Evolutionary conservation across 2,329 filamentous ascomycete species (phyloP).

Genomic region (Sporothrix phasma): DNA sequence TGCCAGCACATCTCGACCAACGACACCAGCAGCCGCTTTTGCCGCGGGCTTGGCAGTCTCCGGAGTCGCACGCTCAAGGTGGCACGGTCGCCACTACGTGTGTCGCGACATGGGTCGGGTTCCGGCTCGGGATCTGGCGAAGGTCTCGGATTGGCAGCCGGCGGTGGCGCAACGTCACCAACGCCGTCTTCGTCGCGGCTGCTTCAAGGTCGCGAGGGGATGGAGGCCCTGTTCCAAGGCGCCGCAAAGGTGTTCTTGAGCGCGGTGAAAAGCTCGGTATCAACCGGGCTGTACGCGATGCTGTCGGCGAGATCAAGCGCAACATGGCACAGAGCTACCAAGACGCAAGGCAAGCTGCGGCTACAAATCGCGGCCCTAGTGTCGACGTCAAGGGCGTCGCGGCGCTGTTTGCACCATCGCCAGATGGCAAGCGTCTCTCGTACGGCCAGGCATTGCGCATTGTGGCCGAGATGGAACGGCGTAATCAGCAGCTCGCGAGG

Average conservation of each 20-base stretch:
- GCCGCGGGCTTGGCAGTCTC: slow-evolving; percentile 26
- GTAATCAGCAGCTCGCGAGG: slow-evolving; percentile 56
- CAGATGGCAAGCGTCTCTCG: background rate
- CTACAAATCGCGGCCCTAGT: background rate
- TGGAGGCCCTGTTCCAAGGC: slow-evolving; percentile 65
- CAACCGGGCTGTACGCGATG: slow-evolving; percentile 71
- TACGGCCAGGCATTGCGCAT: slow-evolving; percentile 1
- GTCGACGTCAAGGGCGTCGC: background rate
- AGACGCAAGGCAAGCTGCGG: slow-evolving; percentile 38
- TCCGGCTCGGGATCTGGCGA: background rate
- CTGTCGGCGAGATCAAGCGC: slow-evolving; percentile 67
- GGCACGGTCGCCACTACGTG: slow-evolving; percentile 33
- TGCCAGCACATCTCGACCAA: slow-evolving; percentile 21
- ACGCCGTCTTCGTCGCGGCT: slow-evolving; percentile 39
- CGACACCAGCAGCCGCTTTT: slow-evolving; percentile 12
- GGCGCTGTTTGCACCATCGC: background rate
- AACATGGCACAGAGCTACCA: slow-evolving; percentile 63
- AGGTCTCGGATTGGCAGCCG: background rate
- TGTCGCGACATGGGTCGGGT: background rate
- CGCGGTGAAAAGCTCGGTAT: slow-evolving; percentile 67
- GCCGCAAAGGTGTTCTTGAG: slow-evolving; percentile 65
- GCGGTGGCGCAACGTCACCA: slow-evolving; percentile 12
- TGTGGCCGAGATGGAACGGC: slow-evolving; percentile 33
- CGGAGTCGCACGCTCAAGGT: slow-evolving; percentile 32
- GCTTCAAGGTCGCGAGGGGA: slow-evolving; percentile 44